A percentile compares a stretch with the other conserved stretches of the same genome.
Evolutionary conservation across 768 basidiomycete genomes (phyloP).

Genomic region (Mycena olivaceomarginata): DNA sequence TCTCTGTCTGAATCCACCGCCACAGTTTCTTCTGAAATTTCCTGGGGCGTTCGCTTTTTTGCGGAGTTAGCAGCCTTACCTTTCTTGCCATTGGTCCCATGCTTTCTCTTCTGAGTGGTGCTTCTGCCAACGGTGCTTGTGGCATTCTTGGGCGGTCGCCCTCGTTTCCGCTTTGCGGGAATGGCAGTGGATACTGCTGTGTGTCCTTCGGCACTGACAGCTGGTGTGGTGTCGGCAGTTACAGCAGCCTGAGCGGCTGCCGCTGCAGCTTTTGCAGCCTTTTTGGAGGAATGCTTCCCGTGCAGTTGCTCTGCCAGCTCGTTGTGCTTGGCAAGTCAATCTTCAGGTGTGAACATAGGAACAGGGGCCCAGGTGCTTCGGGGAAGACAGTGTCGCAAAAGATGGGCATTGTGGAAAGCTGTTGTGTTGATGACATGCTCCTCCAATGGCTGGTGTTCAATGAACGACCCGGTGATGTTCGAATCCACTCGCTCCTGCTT

Average conservation of each 20-base stretch:
- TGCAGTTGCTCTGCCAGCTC: constrained; percentile 13
- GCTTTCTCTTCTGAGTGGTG: neutral
- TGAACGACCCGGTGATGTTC: constrained; percentile 7
- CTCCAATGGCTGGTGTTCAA: constrained; percentile 21
- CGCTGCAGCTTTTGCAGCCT: neutral
- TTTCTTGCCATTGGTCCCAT: no score
- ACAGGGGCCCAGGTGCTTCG: constrained; percentile 22
- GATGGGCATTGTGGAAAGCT: constrained; percentile 39
- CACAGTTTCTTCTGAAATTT: neutral
- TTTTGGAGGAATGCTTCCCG: neutral
- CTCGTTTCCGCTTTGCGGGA: neutral
- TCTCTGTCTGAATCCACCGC: neutral
- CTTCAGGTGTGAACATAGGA: neutral
- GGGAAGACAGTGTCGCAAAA: constrained; percentile 32
- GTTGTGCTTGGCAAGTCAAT: constrained; percentile 3
- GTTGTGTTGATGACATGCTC: constrained; percentile 29
- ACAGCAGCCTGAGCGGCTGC: no score
- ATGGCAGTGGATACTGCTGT: neutral
- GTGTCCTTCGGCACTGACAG: no score
- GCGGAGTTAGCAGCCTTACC: neutral
- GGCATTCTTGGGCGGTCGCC: neutral
- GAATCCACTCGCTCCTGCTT: constrained; percentile 34
- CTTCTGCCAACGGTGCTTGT: neutral
- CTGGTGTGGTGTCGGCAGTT: no score
- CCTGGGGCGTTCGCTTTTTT: neutral